Conservation (phyloP, 345 rosid species). For the Lepidium didymum region DNA sequence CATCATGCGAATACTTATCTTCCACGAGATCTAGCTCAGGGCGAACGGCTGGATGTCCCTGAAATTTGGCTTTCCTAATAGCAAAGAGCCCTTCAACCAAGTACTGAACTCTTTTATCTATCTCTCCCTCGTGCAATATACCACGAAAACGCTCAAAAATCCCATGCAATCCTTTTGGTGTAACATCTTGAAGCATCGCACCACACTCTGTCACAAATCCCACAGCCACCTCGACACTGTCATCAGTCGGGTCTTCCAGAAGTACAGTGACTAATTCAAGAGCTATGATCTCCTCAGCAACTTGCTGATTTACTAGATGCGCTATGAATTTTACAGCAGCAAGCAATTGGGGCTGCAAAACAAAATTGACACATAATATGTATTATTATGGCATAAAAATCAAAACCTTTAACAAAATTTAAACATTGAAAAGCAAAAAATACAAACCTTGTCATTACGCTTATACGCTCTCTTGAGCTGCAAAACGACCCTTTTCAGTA, state of each 20-base stretch:
- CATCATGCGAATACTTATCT: conserved; percentile 79
- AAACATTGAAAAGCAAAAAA: too few relatives aligned
- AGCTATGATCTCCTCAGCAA: too few relatives aligned
- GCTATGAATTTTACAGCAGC: too few relatives aligned
- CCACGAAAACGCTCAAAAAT: conserved; percentile 92
- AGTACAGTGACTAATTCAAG: conserved; percentile 60
- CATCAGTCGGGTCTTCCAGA: conserved; percentile 71
- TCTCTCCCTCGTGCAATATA: conserved; percentile 95
- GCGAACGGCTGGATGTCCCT: conserved; percentile 95
- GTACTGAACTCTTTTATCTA: conserved; percentile 86
- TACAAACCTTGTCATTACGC: too few relatives aligned
- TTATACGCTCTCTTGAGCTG: too few relatives aligned
- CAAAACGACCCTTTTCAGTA: too few relatives aligned
- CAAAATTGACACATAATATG: too few relatives aligned
- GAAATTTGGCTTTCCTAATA: conserved; percentile 76
- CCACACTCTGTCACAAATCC: conserved; percentile 89
- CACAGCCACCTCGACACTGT: conserved; percentile 90
- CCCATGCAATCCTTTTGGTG: conserved; percentile 82
- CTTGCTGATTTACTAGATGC: too few relatives aligned
- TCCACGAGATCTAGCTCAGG: conserved; percentile 93
- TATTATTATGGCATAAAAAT: too few relatives aligned
- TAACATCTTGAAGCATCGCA: conserved; percentile 72
- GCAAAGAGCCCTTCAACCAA: conserved; percentile 90
- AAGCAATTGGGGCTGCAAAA: too few relatives aligned
- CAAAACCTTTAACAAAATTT: too few relatives aligned